phyloP scores from a whole-genome alignment of 495 filamentous ascomycete genomes.

The Hypoxylon lenormandii region DNA sequence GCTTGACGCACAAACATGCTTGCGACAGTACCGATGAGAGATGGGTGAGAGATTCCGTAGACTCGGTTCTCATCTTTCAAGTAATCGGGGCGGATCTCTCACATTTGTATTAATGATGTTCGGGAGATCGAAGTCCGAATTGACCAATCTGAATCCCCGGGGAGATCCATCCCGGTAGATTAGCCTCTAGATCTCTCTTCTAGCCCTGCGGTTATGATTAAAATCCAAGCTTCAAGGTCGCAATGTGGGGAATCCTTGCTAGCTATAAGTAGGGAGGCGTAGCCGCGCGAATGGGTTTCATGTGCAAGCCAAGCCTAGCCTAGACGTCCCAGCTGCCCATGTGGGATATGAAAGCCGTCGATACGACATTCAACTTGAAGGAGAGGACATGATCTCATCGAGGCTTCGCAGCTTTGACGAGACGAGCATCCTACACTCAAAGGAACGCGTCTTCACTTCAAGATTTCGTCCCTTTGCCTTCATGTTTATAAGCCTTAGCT shows the following conservation, averaged over 20 bases:
- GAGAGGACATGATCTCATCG: neutral
- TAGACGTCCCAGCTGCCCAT: neutral
- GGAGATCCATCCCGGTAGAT: conserved; percentile 27
- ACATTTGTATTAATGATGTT: conserved; percentile 35
- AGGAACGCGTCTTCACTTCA: neutral
- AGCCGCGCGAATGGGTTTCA: neutral
- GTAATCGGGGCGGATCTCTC: conserved; percentile 17
- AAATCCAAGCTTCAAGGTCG: conserved; percentile 6
- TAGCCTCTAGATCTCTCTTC: conserved; percentile 26
- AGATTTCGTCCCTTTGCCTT: too few relatives aligned
- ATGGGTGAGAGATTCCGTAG: conserved; percentile 15
- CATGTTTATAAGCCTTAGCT: too few relatives aligned
- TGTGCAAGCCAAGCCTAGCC: neutral
- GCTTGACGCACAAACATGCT: conserved; percentile 32
- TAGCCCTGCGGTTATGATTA: conserved; percentile 15
- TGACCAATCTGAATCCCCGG: conserved; percentile 22
- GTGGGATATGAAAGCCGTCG: neutral
- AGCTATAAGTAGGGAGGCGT: conserved; percentile 4
- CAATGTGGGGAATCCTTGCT: conserved; percentile 29
- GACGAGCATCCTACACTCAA: neutral
- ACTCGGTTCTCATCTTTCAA: conserved; percentile 17
- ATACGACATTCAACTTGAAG: neutral
- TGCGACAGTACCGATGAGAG: conserved; percentile 12
- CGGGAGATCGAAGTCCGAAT: conserved; percentile 42
- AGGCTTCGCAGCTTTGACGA: neutral